phyloP scores from a whole-genome alignment of 352 stramenopile species.

The Pythium rhizo-oryzae region DNA sequence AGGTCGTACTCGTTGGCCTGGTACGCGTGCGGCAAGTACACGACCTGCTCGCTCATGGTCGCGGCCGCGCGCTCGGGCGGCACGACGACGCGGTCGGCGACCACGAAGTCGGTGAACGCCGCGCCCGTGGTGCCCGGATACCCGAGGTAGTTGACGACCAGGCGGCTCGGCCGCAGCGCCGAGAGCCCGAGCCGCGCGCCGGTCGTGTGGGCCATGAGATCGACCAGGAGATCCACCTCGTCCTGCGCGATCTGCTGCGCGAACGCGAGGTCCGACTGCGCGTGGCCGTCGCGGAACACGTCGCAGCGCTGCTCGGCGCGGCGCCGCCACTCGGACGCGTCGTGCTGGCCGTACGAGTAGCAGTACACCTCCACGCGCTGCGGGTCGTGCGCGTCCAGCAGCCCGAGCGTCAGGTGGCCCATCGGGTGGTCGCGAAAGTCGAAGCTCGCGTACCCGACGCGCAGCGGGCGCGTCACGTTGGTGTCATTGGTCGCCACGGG shows the following conservation, averaged over 20 bases:
- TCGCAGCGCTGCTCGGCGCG: conserved; percentile 55
- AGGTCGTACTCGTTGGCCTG: conserved; percentile 89
- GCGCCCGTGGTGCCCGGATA: conserved; percentile 90
- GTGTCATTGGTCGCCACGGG: not conserved
- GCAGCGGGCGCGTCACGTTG: conserved; percentile 33
- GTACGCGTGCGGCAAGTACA: conserved; percentile 92
- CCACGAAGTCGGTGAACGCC: conserved; percentile 66
- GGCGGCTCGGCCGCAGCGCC: conserved; percentile 53
- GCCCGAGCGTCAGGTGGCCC: conserved; percentile 87
- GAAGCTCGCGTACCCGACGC: conserved; percentile 87
- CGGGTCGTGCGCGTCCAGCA: conserved; percentile 80
- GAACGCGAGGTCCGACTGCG: conserved; percentile 51
- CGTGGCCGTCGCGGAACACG: conserved; percentile 67
- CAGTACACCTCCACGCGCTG: conserved; percentile 48
- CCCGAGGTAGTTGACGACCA: conserved; percentile 91
- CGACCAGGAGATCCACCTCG: conserved; percentile 83
- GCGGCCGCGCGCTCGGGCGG: conserved; percentile 47
- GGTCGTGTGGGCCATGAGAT: conserved; percentile 93
- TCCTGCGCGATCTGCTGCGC: conserved; percentile 57
- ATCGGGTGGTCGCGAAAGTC: conserved; percentile 95
- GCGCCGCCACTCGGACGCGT: conserved; percentile 58
- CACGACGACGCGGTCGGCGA: conserved; percentile 75
- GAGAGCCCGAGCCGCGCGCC: conserved; percentile 68
- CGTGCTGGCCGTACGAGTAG: conserved; percentile 87
- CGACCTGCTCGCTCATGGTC: conserved; percentile 77